Evolutionary conservation across 2,329 filamentous ascomycete species (phyloP).

Genomic region (Aspergillus sp.): DNA sequence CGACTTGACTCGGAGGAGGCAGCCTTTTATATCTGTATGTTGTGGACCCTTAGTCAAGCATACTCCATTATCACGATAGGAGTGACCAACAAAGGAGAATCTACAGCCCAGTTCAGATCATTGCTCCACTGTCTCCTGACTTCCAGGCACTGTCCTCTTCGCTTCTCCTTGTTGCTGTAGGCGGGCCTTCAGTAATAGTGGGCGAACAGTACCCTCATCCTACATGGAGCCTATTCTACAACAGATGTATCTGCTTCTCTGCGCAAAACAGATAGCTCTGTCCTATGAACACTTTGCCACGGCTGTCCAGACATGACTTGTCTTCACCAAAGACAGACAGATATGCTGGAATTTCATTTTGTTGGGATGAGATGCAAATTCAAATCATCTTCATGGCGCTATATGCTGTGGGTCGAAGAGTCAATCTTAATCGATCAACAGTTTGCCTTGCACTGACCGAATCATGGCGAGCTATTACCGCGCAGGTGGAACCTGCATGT

Average conservation of each 20-base stretch:
- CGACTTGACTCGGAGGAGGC: neutral
- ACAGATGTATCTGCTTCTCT: neutral
- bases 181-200: too few species aligned
- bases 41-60: neutral
- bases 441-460: neutral
- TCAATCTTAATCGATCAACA: neutral
- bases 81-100: too few species aligned
- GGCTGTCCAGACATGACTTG: too few species aligned
- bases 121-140: neutral
- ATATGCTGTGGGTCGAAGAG: neutral
- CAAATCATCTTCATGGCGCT: neutral
- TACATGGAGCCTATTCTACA: neutral
- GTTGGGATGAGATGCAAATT: neutral
- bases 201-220: neutral
- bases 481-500: neutral
- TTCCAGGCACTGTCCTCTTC: too few species aligned
- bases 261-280: too few species aligned
- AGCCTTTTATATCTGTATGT: neutral
- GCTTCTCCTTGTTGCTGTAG: too few species aligned
- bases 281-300: too few species aligned
- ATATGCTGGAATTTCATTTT: neutral
- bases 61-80: conserved; percentile 1
- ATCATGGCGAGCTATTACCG: neutral
- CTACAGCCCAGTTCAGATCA: neutral
- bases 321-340: too few species aligned